Percentiles rank a stretch among this genome's conserved stretches.
These are phyloP conservation scores for Pythium dissotocum DNA, from an alignment of 352 stramenopile species.

Conservation along the genomic window DNA sequence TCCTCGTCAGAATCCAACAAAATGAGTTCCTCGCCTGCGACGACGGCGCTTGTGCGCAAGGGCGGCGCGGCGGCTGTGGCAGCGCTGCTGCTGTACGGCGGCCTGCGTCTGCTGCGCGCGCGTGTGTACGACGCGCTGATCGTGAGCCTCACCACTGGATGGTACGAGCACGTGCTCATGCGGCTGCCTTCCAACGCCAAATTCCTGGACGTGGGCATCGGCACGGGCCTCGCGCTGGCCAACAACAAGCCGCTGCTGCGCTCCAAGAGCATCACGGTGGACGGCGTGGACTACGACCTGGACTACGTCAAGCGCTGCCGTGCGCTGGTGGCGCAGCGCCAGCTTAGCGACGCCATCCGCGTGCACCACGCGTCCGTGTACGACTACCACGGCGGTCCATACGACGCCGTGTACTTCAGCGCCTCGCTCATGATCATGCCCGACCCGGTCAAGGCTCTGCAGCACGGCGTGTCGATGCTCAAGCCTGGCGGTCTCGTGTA, in stretches of 20 bases:
- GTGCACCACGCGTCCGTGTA: constrained; percentile 85
- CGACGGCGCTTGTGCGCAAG: constrained; percentile 18
- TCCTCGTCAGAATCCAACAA: constrained; percentile 12
- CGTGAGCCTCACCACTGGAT: constrained; percentile 85
- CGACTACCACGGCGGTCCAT: constrained; percentile 63
- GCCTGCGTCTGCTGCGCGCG: constrained; percentile 60
- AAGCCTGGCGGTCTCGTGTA: constrained; percentile 69
- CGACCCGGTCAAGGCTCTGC: constrained; percentile 80
- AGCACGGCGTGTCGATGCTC: constrained; percentile 63
- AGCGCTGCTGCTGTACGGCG: constrained; percentile 44
- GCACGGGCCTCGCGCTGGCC: constrained; percentile 72
- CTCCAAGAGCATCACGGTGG: constrained; percentile 69
- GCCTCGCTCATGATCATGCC: constrained; percentile 92
- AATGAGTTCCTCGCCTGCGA: constrained; percentile 11
- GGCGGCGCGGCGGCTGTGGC: constrained; percentile 24
- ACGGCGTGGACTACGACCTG: constrained; percentile 90
- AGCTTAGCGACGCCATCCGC: constrained; percentile 48
- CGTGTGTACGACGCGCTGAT: constrained; percentile 90
- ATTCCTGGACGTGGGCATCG: constrained; percentile 90
- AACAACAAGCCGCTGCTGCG: constrained; percentile 67
- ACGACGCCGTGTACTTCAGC: constrained; percentile 92
- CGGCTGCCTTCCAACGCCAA: constrained; percentile 51
- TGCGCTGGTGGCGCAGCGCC: constrained; percentile 39
- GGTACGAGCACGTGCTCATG: constrained; percentile 85
- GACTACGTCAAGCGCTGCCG: constrained; percentile 84